These are phyloP conservation scores for Coniophora puteana DNA, from an alignment of 1,284 basidiomycete species.

Conservation along the genomic window DNA sequence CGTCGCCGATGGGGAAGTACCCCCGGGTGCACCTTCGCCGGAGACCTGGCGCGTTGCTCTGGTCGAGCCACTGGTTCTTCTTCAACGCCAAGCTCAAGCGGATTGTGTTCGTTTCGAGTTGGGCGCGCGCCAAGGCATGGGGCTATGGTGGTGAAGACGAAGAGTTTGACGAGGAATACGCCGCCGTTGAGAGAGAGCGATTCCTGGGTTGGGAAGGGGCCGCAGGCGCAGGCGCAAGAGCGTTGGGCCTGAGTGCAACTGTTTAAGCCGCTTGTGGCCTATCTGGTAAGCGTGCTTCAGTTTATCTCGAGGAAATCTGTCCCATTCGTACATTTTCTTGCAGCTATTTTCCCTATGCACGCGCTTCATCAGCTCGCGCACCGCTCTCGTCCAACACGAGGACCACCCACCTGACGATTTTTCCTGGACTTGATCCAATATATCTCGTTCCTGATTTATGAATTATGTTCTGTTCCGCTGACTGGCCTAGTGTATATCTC, in stretches of 20 bases:
- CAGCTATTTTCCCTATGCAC: neutral
- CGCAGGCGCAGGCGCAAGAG: conserved; percentile 70
- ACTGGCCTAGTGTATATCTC: too few relatives aligned
- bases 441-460: too few relatives aligned
- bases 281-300: conserved; percentile 5
- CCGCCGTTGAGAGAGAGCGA: conserved; percentile 41
- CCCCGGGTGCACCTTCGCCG: conserved; percentile 32
- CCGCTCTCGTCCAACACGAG: too few relatives aligned
- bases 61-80: conserved; percentile 99
- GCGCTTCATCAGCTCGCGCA: too few relatives aligned
- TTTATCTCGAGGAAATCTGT: conserved; percentile 19
- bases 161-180: conserved; percentile 30
- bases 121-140: conserved; percentile 77
- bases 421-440: too few relatives aligned
- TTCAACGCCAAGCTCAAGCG: conserved; percentile 92
- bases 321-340: neutral
- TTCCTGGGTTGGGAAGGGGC: conserved; percentile 77
- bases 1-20: conserved; percentile 20
- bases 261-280: conserved; percentile 16
- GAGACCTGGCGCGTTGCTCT: conserved; percentile 77
- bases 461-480: too few relatives aligned
- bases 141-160: conserved; percentile 52
- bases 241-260: conserved; percentile 51
- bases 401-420: too few relatives aligned
- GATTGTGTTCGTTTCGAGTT: conserved; percentile 89